Conservation (phyloP, 2,329 filamentous ascomycete genomes). For the Keithomyces neogunnii region DNA sequence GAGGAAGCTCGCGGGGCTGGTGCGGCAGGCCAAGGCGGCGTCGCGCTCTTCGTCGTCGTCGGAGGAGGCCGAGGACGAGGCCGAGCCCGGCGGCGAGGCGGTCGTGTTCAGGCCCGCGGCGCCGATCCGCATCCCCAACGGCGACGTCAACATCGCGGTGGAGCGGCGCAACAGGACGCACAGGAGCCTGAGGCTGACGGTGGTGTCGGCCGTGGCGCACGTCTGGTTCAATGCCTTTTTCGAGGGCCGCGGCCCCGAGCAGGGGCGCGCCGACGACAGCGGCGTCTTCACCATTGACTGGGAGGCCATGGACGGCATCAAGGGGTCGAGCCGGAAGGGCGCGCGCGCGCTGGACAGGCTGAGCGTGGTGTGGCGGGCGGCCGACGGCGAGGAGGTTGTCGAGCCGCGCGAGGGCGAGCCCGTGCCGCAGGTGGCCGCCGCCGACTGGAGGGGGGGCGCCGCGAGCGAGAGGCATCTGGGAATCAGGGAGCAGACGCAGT, state of each 20-base stretch:
- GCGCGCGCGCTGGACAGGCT: slow-evolving; percentile 73
- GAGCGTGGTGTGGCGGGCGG: slow-evolving; percentile 71
- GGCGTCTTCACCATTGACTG: slow-evolving; percentile 54
- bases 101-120: slow-evolving; percentile 69
- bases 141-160: slow-evolving; percentile 84
- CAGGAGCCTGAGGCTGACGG: slow-evolving; percentile 70
- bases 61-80: slow-evolving; percentile 26
- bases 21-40: slow-evolving; percentile 21
- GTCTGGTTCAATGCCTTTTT: slow-evolving; percentile 97
- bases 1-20: slow-evolving; percentile 23
- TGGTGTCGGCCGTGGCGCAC: slow-evolving; percentile 89
- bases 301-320: slow-evolving; percentile 83
- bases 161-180: slow-evolving; percentile 76
- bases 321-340: slow-evolving; percentile 77
- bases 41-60: slow-evolving; percentile 10
- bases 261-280: slow-evolving; percentile 56
- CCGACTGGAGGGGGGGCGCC: slow-evolving; percentile 67
- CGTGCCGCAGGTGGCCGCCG: slow-evolving; percentile 59
- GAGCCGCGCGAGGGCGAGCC: slow-evolving; percentile 60
- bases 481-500: slow-evolving; percentile 54
- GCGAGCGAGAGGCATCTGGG: slow-evolving; percentile 55
- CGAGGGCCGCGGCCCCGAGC: slow-evolving; percentile 69
- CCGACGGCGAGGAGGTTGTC: slow-evolving; percentile 29
- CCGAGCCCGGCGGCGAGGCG: slow-evolving; percentile 55
- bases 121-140: slow-evolving; percentile 64